These are phyloP conservation scores for Penicillium sp. DNA, from an alignment of 2,329 filamentous ascomycete species.

Conservation along the genomic window DNA sequence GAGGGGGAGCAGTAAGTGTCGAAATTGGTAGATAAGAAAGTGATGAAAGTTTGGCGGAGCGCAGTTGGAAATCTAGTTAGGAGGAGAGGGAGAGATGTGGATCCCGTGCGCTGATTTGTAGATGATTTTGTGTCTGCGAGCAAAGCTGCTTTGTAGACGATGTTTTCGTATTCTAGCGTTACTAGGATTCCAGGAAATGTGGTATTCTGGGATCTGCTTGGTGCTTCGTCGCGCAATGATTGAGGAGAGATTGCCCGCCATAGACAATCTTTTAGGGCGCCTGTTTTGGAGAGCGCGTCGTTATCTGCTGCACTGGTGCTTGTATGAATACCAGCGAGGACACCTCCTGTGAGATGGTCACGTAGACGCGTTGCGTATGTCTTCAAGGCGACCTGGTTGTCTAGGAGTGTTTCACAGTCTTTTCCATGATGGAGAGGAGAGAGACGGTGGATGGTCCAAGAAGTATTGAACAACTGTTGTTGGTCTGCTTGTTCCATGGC, in stretches of 20 bases:
- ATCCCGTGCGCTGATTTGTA: constrained; percentile 29
- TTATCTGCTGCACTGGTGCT: constrained; percentile 33
- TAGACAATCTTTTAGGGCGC: constrained; percentile 48
- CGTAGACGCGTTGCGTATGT: constrained; percentile 50
- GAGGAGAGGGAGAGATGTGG: constrained; percentile 52
- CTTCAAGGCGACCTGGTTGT: constrained; percentile 39
- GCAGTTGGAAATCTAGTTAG: constrained; percentile 53
- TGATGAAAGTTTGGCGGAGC: constrained; percentile 50
- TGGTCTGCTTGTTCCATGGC: constrained; percentile 28
- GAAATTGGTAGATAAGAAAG: constrained; percentile 52
- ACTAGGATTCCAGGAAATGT: constrained; percentile 47
- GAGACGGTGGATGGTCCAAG: constrained; percentile 55
- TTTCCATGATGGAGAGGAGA: constrained; percentile 55
- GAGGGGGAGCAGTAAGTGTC: constrained; percentile 51
- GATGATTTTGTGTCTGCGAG: constrained; percentile 39
- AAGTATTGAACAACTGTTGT: constrained; percentile 53
- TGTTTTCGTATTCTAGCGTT: constrained; percentile 51
- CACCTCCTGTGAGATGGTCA: constrained; percentile 52
- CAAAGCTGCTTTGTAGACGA: constrained; percentile 52
- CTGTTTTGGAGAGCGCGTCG: constrained; percentile 46
- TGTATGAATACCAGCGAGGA: constrained; percentile 48
- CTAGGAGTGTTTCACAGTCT: constrained; percentile 36
- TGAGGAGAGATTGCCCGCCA: constrained; percentile 44
- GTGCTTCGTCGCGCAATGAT: constrained; percentile 29
- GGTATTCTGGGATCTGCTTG: constrained; percentile 27